These are phyloP conservation scores for Aspergillus fumigatiaffinis DNA, from an alignment of 2,329 filamentous ascomycete genomes.

Conservation along the genomic window DNA sequence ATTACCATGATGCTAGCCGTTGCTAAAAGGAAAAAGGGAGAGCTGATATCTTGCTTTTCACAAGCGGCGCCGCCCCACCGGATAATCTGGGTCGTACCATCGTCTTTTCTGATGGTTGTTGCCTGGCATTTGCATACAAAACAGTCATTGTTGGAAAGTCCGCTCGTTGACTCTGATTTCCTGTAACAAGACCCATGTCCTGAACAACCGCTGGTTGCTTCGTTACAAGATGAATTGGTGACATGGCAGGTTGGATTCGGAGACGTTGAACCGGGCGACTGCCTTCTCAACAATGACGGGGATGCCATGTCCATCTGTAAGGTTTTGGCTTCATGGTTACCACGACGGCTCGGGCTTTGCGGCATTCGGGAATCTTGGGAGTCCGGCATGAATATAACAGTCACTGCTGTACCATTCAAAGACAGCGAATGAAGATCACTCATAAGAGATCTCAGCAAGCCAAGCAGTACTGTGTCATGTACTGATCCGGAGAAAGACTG, in stretches of 20 bases:
- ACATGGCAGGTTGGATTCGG: slow-evolving; percentile 72
- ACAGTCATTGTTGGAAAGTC: slow-evolving; percentile 53
- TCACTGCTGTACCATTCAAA: slow-evolving; percentile 51
- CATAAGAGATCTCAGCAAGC: slow-evolving; percentile 44
- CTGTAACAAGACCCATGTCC: slow-evolving; percentile 73
- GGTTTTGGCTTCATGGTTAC: slow-evolving; percentile 1
- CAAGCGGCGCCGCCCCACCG: slow-evolving; percentile 84
- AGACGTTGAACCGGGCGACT: slow-evolving; percentile 37
- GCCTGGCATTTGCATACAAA: slow-evolving; percentile 73
- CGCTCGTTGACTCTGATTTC: slow-evolving; percentile 52
- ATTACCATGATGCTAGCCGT: slow-evolving; percentile 69
- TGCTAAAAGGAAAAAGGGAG: slow-evolving; percentile 81
- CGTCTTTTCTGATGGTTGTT: slow-evolving; percentile 48
- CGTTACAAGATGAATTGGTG: slow-evolving; percentile 63
- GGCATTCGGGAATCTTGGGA: background rate
- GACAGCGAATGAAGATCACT: slow-evolving; percentile 48
- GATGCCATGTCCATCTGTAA: slow-evolving; percentile 1
- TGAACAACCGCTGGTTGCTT: slow-evolving; percentile 72
- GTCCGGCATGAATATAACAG: slow-evolving; percentile 52
- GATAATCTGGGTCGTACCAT: slow-evolving; percentile 56
- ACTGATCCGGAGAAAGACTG: slow-evolving; percentile 6
- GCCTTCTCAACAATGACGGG: background rate
- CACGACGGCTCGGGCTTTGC: slow-evolving; percentile 1
- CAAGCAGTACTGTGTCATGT: slow-evolving; percentile 33
- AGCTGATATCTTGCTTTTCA: slow-evolving; percentile 86